Conservation (phyloP, 306 rosid genomes). For the Rubus idaeus region DNA sequence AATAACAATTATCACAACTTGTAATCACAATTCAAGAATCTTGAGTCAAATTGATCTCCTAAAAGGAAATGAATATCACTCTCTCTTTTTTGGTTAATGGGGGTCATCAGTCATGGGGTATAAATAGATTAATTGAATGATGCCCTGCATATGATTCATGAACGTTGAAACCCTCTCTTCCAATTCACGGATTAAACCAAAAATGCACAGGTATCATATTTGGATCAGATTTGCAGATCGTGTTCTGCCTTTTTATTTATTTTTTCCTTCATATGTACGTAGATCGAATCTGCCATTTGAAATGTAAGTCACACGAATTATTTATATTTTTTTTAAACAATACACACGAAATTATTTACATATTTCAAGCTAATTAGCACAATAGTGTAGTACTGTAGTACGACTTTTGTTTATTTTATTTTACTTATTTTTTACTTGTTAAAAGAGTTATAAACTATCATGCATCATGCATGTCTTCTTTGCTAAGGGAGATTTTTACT, state of each 20-base stretch:
- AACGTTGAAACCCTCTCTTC: slow-evolving; percentile 11
- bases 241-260: not conserved
- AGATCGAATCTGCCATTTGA: slow-evolving; percentile 9
- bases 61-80: not conserved
- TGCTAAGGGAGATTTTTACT: too few relatives aligned
- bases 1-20: not conserved
- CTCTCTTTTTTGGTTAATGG: slow-evolving; percentile 5
- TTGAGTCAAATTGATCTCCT: slow-evolving; percentile 6
- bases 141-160: slow-evolving; percentile 9
- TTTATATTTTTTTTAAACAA: too few relatives aligned
- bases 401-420: not conserved
- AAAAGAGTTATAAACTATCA: too few relatives aligned
- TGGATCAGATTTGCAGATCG: slow-evolving; percentile 23
- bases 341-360: not conserved
- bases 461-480: too few relatives aligned
- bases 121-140: slow-evolving; percentile 7
- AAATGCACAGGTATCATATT: slow-evolving; percentile 16
- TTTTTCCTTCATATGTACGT: not conserved
- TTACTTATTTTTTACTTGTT: too few relatives aligned
- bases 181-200: slow-evolving; percentile 24
- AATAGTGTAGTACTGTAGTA: not conserved
- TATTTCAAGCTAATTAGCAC: not conserved
- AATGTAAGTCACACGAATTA: not conserved
- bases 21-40: slow-evolving; percentile 10
- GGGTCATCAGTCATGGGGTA: slow-evolving; percentile 10